Evolutionary conservation across 2,329 filamentous ascomycete genomes (phyloP), one percentile per base, ranked within the genome.

Genomic region (Talaromyces sp.): DNA sequence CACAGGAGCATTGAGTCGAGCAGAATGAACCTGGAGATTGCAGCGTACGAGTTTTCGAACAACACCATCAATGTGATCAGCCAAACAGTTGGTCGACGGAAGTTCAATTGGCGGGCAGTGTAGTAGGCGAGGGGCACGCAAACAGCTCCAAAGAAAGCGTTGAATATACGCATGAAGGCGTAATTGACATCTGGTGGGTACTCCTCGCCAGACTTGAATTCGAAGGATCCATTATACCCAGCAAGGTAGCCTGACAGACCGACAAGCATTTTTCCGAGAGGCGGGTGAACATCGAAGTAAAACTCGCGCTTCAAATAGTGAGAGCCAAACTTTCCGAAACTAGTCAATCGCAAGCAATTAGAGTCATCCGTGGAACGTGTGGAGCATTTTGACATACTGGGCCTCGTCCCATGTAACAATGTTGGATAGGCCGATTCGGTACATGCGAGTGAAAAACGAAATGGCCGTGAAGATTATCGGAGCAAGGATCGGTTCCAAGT

Each of bases 241-340:
- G 93, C 96, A 64, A 99, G 84, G 73, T 96, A 96, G 73, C 95
- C 95, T 7, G 95, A 98, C 57, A 99, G 84, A 65, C 95, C 95
- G 69, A 99, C 93, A 61, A 99, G 87, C 87, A 99, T 98, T 83
- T 99, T 99, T 74, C 95, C 95, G 64, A 99, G 87, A 59, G 95
- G 95, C 66, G 95, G 95, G 77, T 96, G 91, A 62, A 96, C 90
- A 83, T 96, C 91, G 80, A 99, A 99, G 84, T 99, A 99, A 83
- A 98, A 97, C 78, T 99, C 95, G 77, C 93, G 91, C 78, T 99
- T 97, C 74, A 99, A 88, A 78, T 99, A 99, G 80, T 99, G 93
- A 70, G 93, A 98, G 66, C 95, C 95, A 77, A 99, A 99, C 81
- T 99, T 99, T 58, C 78, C 78, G 66, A 80, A 80, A 67, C 77